Conservation (phyloP, 805 yeast species). For the Candida michaelii region DNA sequence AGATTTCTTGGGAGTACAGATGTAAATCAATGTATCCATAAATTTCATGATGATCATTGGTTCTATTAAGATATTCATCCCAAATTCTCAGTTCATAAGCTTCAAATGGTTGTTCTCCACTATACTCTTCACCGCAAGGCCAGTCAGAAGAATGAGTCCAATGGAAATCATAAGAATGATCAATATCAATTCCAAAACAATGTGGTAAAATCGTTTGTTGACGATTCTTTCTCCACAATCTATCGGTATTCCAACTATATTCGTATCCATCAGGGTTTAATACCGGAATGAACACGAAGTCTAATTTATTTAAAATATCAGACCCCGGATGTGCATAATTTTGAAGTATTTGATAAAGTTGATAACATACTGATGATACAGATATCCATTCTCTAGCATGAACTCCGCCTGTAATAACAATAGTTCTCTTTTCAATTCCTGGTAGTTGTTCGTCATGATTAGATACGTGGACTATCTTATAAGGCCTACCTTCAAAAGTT, state of each 20-base stretch:
- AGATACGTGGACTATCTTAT: slow-evolving; percentile 65
- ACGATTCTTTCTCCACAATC: slow-evolving; percentile 88
- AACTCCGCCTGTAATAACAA: slow-evolving; percentile 78
- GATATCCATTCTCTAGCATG: slow-evolving; percentile 93
- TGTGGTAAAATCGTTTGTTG: slow-evolving; percentile 63
- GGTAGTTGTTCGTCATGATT: slow-evolving; percentile 40
- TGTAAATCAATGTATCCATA: slow-evolving; percentile 82
- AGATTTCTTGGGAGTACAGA: slow-evolving; percentile 79
- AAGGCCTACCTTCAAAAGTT: slow-evolving; percentile 72
- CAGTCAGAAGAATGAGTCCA: slow-evolving; percentile 61
- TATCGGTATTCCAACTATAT: slow-evolving; percentile 74
- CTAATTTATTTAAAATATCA: slow-evolving; percentile 52
- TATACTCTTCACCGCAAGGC: slow-evolving; percentile 82
- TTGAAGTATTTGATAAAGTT: slow-evolving; percentile 38
- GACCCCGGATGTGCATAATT: slow-evolving; percentile 36
- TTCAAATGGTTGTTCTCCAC: slow-evolving; percentile 72
- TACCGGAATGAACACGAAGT: slow-evolving; percentile 77
- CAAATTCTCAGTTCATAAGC: slow-evolving; percentile 41
- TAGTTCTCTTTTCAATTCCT: slow-evolving; percentile 50
- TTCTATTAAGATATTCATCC: slow-evolving; percentile 39
- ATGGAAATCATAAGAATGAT: slow-evolving; percentile 76
- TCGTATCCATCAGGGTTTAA: slow-evolving; percentile 91
- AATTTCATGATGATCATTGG: slow-evolving; percentile 56
- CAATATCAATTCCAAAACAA: slow-evolving; percentile 85
- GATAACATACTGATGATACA: slow-evolving; percentile 65